Conservation (phyloP, 768 basidiomycete genomes). For the Lyophyllum atratum region DNA sequence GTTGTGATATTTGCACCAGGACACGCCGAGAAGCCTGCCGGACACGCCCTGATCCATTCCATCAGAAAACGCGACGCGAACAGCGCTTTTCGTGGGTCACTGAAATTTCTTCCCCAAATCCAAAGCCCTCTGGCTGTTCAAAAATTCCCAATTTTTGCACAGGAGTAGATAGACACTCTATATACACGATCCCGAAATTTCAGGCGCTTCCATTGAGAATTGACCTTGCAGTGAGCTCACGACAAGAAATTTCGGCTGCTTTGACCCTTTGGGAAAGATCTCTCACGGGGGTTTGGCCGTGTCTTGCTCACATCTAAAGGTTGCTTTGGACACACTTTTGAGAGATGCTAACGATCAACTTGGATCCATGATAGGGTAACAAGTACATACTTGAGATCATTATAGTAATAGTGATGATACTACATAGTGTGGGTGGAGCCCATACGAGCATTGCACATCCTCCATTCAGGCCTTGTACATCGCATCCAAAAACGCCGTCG, state of each 20-base stretch:
- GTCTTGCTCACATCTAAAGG: not conserved
- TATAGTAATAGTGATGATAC: no score
- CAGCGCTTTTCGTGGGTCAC: not conserved
- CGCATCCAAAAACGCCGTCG: conserved; percentile 79
- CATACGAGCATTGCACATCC: no score
- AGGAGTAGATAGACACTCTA: no score
- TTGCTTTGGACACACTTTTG: not conserved
- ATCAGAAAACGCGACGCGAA: not conserved
- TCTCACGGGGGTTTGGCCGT: not conserved
- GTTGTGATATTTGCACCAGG: not conserved
- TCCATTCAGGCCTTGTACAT: conserved; percentile 87
- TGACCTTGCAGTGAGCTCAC: not conserved
- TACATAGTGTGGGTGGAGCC: no score
- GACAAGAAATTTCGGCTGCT: not conserved
- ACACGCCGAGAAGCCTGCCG: not conserved
- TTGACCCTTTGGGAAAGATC: not conserved
- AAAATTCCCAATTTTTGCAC: not conserved
- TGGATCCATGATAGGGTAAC: no score
- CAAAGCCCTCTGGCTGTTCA: not conserved
- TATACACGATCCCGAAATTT: not conserved
- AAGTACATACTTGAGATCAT: no score
- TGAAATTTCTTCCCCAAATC: not conserved
- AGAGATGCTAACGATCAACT: no score
- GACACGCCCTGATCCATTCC: not conserved
- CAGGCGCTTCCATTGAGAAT: not conserved